Percentiles rank a stretch among this genome's conserved stretches.
phyloP scores from a whole-genome alignment of 352 stramenopile species.

The Paralagenidium karlingii region DNA sequence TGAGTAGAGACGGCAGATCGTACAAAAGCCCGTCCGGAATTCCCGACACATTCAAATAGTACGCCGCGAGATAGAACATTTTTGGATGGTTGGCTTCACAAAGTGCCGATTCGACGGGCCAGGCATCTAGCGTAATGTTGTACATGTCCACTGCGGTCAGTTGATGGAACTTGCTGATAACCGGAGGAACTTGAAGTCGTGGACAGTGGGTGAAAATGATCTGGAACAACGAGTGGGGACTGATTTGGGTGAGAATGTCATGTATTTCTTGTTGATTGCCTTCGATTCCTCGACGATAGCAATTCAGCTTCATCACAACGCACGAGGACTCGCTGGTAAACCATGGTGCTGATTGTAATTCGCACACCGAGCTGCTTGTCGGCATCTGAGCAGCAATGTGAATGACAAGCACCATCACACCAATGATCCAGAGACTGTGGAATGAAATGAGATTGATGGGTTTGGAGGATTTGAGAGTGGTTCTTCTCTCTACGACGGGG shows the following conservation, averaged over 20 bases:
- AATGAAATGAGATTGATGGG: no score
- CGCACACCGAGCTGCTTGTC: no score
- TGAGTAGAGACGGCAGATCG: neutral
- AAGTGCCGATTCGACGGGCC: neutral
- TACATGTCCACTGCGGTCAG: neutral
- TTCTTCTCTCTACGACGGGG: no score
- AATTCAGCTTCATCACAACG: conserved; percentile 13
- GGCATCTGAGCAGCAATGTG: no score
- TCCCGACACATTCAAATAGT: conserved; percentile 1
- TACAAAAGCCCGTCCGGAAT: conserved; percentile 4
- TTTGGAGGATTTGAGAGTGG: no score
- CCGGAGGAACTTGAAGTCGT: neutral
- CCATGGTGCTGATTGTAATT: no score
- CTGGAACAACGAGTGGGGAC: neutral
- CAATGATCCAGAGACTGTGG: no score
- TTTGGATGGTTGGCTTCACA: neutral
- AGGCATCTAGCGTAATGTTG: conserved; percentile 4
- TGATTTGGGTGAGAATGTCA: neutral
- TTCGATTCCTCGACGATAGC: conserved; percentile 4
- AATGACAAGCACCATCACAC: no score
- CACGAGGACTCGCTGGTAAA: conserved; percentile 9
- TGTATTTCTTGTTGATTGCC: conserved; percentile 2
- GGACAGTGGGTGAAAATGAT: conserved; percentile 8
- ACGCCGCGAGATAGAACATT: neutral
- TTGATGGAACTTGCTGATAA: conserved; percentile 1